Conservation (phyloP, 176 grass and related monocot species). For the Olyra latifolia region DNA sequence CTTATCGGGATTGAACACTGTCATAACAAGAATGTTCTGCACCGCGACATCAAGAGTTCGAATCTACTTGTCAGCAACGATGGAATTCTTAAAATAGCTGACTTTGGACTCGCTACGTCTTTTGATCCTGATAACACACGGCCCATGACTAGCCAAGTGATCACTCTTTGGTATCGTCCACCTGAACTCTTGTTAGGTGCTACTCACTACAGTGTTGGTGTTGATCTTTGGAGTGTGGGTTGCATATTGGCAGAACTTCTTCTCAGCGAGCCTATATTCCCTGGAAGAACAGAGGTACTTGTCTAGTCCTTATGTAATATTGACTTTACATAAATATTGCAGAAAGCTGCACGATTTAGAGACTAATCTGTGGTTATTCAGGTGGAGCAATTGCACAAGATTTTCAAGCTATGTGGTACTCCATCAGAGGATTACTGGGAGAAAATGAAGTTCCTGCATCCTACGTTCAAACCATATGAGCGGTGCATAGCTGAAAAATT, state of each 20-base stretch:
- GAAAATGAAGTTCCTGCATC: conserved; percentile 62
- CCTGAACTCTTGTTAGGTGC: conserved; percentile 91
- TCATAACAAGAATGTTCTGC: conserved; percentile 74
- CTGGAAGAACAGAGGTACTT: conserved; percentile 82
- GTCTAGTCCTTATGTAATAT: conserved; percentile 1
- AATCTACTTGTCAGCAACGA: conserved; percentile 79
- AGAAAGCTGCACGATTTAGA: not conserved
- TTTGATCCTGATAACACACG: conserved; percentile 54
- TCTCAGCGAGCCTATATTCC: conserved; percentile 69
- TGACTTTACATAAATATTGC: not conserved
- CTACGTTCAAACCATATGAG: conserved; percentile 69
- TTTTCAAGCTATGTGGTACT: conserved; percentile 94
- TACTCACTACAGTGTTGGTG: conserved; percentile 72
- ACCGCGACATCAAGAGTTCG: conserved; percentile 94
- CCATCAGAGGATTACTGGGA: conserved; percentile 81
- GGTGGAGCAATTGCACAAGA: conserved; percentile 97
- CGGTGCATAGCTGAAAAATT: conserved; percentile 70
- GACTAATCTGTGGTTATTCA: conserved; percentile 31
- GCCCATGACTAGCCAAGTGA: conserved; percentile 85
- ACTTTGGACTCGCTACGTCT: conserved; percentile 82
- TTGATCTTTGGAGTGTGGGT: conserved; percentile 96
- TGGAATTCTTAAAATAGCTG: conserved; percentile 90
- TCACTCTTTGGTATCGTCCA: conserved; percentile 97
- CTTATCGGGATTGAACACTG: conserved; percentile 82
- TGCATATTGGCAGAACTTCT: conserved; percentile 91